Percentiles rank a stretch among this genome's conserved stretches.
These are phyloP conservation scores for Heterobasidion irregulare DNA, from an alignment of 1,284 basidiomycete genomes.

Conservation along the genomic window DNA sequence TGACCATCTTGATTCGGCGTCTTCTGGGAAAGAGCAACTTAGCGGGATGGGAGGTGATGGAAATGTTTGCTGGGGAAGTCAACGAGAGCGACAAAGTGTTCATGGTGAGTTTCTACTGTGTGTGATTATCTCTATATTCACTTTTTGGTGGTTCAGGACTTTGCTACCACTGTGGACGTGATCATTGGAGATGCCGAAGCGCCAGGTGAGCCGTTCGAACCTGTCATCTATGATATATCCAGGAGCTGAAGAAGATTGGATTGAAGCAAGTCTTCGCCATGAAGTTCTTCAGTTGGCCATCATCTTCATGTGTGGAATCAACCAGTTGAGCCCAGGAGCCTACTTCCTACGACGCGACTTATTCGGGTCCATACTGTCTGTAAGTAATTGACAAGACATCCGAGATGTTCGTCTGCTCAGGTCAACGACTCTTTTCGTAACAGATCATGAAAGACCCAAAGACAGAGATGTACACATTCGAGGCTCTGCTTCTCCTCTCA, in stretches of 20 bases:
- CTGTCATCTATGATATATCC: not conserved
- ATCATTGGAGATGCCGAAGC: slow-evolving; percentile 33
- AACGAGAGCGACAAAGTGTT: slow-evolving; percentile 48
- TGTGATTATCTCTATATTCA: not conserved
- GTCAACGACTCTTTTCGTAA: not conserved
- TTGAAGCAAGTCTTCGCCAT: slow-evolving; percentile 39
- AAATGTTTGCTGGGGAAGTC: slow-evolving; percentile 52
- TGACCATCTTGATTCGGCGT: slow-evolving; percentile 35
- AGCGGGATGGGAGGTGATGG: slow-evolving; percentile 64
- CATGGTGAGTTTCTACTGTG: slow-evolving; percentile 28
- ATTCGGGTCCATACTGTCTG: slow-evolving; percentile 43
- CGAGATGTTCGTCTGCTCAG: not conserved
- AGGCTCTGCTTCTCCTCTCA: slow-evolving; percentile 45
- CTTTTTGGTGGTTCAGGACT: slow-evolving; percentile 25
- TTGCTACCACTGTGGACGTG: slow-evolving; percentile 36
- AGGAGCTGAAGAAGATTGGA: not conserved
- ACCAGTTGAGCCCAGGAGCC: slow-evolving; percentile 57
- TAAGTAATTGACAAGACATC: slow-evolving; percentile 18
- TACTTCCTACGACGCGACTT: slow-evolving; percentile 56
- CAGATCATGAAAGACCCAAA: slow-evolving; percentile 47
- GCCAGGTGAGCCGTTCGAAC: slow-evolving; percentile 28
- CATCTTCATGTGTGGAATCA: slow-evolving; percentile 46
- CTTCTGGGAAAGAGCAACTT: slow-evolving; percentile 42
- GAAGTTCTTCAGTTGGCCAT: slow-evolving; percentile 46
- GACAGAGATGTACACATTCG: slow-evolving; percentile 47